Base-by-base conservation (phyloP, 169 alveolate genomes). In the Plasmodium gallinaceum region DNA sequence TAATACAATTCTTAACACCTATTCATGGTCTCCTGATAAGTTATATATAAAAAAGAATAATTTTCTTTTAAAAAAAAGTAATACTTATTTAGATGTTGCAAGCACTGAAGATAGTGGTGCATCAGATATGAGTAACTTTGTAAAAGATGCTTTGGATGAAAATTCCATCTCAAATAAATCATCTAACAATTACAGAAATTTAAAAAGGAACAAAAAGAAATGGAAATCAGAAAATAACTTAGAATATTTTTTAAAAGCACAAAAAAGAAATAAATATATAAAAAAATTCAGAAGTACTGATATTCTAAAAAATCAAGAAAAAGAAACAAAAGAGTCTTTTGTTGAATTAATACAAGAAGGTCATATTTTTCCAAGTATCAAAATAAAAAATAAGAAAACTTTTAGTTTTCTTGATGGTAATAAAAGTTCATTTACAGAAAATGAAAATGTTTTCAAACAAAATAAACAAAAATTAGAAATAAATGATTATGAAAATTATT, bases 11-110 rank as follows among this genome's bases (percentile, higher is more conserved):
- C 66, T 80, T 80, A 80, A 45, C 14, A 80, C 90, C 7, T 80
- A 80, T 43, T 80, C 90, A n/a, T 80, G 90, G 90, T 80, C 85
- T 54, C 78, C 78, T 51, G 83, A 80, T 39, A 80, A 69, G 37
- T 8, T 54, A 54, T 12, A 54, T 54, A 54, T 54, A n/a, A 74
- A 58, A 22, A 46, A 65, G 42, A 80, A 52, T 46, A 45, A 75
- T n/a, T 46, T n/a, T 39, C n/a, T 66, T 12, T 52, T 75, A 14
- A 65, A 66, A 52, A 80, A 52, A 42, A 42, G 20, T 16, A 80
- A 68, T 18, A 37, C 64, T 5, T 54, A 54, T 46, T 26, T 68
- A 57, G 71, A 66, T 52, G 57, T 62, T 0, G 83, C 48, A 18
- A 80, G 83, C 46, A 80, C 85, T 18, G 85, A 80, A 68, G 64